Percentiles rank a stretch among this genome's conserved stretches.
Conservation (phyloP, 2,329 filamentous ascomycete species). For the Phialophora chinensis region DNA sequence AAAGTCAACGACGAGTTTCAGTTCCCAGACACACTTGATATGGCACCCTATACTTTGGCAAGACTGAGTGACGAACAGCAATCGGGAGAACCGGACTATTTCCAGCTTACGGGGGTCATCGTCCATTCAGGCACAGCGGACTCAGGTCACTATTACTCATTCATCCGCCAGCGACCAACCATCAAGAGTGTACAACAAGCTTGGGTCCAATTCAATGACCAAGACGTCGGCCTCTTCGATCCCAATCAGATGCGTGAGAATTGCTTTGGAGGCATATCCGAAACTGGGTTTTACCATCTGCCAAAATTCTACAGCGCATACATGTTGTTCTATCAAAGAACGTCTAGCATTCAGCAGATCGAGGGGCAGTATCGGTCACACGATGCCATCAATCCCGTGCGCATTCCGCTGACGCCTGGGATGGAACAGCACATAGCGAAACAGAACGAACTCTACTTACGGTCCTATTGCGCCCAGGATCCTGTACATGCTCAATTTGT, state of each 20-base stretch:
- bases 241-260: slow-evolving; percentile 72
- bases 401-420: slow-evolving; percentile 52
- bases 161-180: slow-evolving; percentile 78
- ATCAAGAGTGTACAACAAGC: slow-evolving; percentile 52
- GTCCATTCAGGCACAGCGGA: slow-evolving; percentile 93
- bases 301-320: slow-evolving; percentile 83
- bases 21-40: slow-evolving; percentile 82
- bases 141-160: slow-evolving; percentile 97
- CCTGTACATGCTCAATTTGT: slow-evolving; percentile 72
- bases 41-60: slow-evolving; percentile 88
- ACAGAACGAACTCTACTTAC: slow-evolving; percentile 75
- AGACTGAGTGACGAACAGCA: slow-evolving; percentile 70
- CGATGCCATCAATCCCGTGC: slow-evolving; percentile 57
- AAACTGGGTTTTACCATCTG: slow-evolving; percentile 53
- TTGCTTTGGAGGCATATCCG: slow-evolving; percentile 78
- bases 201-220: slow-evolving; percentile 96
- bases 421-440: slow-evolving; percentile 64
- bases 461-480: slow-evolving; percentile 81
- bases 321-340: slow-evolving; percentile 95
- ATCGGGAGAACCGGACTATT: slow-evolving; percentile 71
- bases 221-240: slow-evolving; percentile 78
- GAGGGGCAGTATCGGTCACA: slow-evolving; percentile 55
- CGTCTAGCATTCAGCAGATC: slow-evolving; percentile 65
- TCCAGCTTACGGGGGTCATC: slow-evolving; percentile 92
- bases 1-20: slow-evolving; percentile 97